Conservation (phyloP, 1,284 basidiomycete genomes). For the Malassezia pachydermatis region DNA sequence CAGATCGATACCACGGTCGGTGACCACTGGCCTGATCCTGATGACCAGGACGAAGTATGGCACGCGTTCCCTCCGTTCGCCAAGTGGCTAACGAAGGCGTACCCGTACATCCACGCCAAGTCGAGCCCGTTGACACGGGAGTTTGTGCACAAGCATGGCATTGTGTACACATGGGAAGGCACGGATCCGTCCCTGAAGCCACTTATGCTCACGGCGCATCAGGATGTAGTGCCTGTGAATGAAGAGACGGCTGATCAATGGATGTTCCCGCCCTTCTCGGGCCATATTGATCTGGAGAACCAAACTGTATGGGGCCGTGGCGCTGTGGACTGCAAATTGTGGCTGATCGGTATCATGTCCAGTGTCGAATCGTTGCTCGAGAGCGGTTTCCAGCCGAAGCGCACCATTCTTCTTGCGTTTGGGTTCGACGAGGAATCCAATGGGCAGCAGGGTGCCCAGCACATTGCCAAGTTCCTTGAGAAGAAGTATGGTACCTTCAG, state of each 20-base stretch:
- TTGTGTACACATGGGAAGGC: conserved; percentile 60
- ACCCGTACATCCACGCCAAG: conserved; percentile 27
- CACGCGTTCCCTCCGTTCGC: conserved; percentile 26
- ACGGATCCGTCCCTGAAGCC: conserved; percentile 57
- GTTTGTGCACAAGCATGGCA: conserved; percentile 57
- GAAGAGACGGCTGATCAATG: conserved; percentile 51
- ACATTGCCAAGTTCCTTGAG: conserved; percentile 23
- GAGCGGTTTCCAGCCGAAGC: conserved; percentile 48
- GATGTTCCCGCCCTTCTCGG: conserved; percentile 53
- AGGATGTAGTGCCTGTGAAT: conserved; percentile 54
- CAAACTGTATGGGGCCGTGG: conserved; percentile 53
- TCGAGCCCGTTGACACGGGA: conserved; percentile 22
- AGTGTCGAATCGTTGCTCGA: conserved; percentile 52
- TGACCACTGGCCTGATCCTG: conserved; percentile 29
- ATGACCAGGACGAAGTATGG: conserved; percentile 24
- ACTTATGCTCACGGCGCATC: conserved; percentile 55
- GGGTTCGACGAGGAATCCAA: conserved; percentile 62
- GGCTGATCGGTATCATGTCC: conserved; percentile 51
- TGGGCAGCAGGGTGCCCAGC: conserved; percentile 36
- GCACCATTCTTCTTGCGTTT: conserved; percentile 55
- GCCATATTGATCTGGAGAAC: conserved; percentile 49
- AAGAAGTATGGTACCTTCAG: conserved; percentile 27
- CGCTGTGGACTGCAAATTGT: conserved; percentile 48
- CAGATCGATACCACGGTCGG: conserved; percentile 35
- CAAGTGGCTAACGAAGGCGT: conserved; percentile 24